A percentile compares a stretch with the other conserved stretches of the same genome.
These are phyloP conservation scores for Earliella scabrosa DNA, from an alignment of 1,284 basidiomycete genomes.

Conservation along the genomic window DNA sequence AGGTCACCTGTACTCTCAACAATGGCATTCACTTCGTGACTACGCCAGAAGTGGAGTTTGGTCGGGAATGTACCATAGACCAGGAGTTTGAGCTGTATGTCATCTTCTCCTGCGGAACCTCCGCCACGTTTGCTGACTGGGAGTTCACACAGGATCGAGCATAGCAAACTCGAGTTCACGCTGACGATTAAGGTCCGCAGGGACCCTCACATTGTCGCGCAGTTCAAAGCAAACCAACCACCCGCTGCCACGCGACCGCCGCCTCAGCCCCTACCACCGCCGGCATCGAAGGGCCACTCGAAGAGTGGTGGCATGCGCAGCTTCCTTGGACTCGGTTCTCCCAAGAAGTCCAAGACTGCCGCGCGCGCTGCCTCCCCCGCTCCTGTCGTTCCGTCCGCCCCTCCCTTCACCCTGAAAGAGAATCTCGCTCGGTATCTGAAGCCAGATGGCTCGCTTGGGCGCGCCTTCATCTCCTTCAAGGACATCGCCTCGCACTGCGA, in stretches of 20 bases:
- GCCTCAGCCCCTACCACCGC: slow-evolving; percentile 45
- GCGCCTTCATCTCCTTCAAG: slow-evolving; percentile 85
- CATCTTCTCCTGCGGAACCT: no score
- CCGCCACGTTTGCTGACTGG: no score
- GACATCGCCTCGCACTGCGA: slow-evolving; percentile 84
- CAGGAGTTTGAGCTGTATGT: slow-evolving; percentile 95
- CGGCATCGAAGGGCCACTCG: slow-evolving; percentile 47
- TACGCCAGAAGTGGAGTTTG: slow-evolving; percentile 79
- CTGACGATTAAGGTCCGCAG: slow-evolving; percentile 82
- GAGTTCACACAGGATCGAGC: slow-evolving; percentile 71
- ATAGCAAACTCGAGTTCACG: slow-evolving; percentile 90
- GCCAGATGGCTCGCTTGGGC: slow-evolving; percentile 79
- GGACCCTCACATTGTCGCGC: slow-evolving; percentile 79
- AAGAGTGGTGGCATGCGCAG: slow-evolving; percentile 59
- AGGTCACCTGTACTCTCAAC: slow-evolving; percentile 89
- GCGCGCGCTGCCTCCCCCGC: slow-evolving; percentile 31
- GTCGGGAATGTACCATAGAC: slow-evolving; percentile 71
- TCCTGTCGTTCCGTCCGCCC: slow-evolving; percentile 41
- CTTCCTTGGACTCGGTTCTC: slow-evolving; percentile 73
- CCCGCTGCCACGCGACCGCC: slow-evolving; percentile 50
- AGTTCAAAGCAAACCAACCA: slow-evolving; percentile 67
- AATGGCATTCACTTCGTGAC: slow-evolving; percentile 98
- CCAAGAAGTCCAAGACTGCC: slow-evolving; percentile 64
- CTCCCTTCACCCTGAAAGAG: slow-evolving; percentile 49
- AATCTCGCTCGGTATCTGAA: slow-evolving; percentile 85